A percentile compares a stretch with the other conserved stretches of the same genome.
These are phyloP conservation scores for Thermomucor indicae-seudaticae DNA, from an alignment of 371 early-diverging fungal species.

Conservation along the genomic window DNA sequence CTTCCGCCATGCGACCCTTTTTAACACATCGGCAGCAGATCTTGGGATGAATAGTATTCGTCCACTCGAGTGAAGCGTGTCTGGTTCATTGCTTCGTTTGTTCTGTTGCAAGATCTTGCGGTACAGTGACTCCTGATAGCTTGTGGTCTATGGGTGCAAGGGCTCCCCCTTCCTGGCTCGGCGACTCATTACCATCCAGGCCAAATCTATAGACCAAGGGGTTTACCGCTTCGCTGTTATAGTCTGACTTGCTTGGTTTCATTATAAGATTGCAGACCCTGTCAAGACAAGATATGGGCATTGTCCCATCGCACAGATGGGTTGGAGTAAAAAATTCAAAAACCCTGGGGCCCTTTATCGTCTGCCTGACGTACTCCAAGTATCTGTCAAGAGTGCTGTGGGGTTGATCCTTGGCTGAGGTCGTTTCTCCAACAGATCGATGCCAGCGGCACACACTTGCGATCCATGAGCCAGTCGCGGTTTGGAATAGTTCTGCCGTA, in stretches of 20 bases:
- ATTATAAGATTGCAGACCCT: neutral
- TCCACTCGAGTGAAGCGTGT: neutral
- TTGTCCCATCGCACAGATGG: neutral
- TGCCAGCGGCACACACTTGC: neutral
- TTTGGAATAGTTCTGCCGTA: conserved; percentile 4
- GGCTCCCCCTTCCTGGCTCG: no score
- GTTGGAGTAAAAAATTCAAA: neutral
- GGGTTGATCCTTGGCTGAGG: neutral
- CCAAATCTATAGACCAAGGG: neutral
- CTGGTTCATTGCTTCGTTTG: neutral
- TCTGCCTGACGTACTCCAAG: neutral
- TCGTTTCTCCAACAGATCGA: neutral
- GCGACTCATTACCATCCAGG: no score
- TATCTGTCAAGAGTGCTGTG: neutral
- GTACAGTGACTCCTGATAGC: neutral
- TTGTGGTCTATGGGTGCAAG: neutral
- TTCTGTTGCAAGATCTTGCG: neutral
- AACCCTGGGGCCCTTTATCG: neutral
- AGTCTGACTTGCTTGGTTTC: neutral
- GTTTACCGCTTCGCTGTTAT: no score
- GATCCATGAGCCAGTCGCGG: conserved; percentile 3
- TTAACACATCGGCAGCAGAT: no score
- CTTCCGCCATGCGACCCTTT: neutral
- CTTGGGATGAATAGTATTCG: neutral
- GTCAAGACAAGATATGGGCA: neutral